A percentile compares a stretch with the other conserved stretches of the same genome.
Conservation (phyloP, 1,284 basidiomycete genomes). For the Boletus smithii region DNA sequence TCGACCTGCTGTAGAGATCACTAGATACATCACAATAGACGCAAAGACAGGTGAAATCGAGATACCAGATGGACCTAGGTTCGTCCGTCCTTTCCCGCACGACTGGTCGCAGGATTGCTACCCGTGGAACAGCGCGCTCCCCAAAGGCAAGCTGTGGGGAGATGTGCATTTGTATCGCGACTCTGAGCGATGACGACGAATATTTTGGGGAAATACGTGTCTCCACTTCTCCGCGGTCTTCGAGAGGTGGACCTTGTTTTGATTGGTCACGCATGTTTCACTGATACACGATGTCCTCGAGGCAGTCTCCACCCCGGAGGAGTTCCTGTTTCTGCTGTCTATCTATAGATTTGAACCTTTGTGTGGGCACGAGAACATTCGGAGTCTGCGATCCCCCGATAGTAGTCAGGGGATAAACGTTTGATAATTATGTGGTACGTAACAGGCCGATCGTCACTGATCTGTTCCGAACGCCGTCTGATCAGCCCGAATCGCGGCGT, state of each 20-base stretch:
- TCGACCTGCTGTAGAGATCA: slow-evolving; percentile 67
- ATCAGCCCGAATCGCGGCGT: slow-evolving; percentile 26
- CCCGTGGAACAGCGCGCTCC: slow-evolving; percentile 37
- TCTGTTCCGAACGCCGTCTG: slow-evolving; percentile 22
- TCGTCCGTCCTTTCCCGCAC: slow-evolving; percentile 18
- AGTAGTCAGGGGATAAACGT: slow-evolving; percentile 13
- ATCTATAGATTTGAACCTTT: slow-evolving; percentile 29
- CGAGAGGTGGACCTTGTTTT: slow-evolving; percentile 7
- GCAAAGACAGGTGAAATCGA: slow-evolving; percentile 59
- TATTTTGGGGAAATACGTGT: slow-evolving; percentile 7
- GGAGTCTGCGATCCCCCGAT: slow-evolving; percentile 23
- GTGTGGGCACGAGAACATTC: background rate
- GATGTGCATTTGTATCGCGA: slow-evolving; percentile 38
- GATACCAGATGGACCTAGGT: slow-evolving; percentile 49
- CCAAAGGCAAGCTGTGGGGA: slow-evolving; percentile 52
- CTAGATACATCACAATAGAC: slow-evolving; percentile 55
- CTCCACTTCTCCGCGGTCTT: slow-evolving; percentile 25
- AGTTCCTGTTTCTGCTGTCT: slow-evolving; percentile 34
- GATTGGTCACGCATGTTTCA: slow-evolving; percentile 27
- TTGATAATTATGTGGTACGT: slow-evolving; percentile 25
- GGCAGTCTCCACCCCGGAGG: slow-evolving; percentile 23
- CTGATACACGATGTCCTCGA: slow-evolving; percentile 23
- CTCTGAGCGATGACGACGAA: slow-evolving; percentile 13
- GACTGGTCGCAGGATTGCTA: slow-evolving; percentile 3
- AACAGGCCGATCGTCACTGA: slow-evolving; percentile 25